Evolutionary conservation across 331 rosid genomes (phyloP).

Genomic region (Spiraea crenata): DNA sequence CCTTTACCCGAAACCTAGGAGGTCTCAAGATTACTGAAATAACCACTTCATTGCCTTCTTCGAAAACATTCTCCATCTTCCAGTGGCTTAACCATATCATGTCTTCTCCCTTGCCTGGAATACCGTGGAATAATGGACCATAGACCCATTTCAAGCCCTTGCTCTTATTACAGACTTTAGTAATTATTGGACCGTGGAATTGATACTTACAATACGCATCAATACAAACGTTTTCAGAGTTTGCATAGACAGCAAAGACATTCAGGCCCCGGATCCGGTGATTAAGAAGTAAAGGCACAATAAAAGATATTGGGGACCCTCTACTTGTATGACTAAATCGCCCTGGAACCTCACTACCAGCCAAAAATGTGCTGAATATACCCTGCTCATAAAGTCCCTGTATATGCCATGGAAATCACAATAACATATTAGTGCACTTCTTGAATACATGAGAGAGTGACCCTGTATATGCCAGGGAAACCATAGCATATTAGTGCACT

Average conservation of each 20-base stretch:
- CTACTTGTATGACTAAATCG: not conserved
- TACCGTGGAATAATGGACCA: not conserved
- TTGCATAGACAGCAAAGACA: not conserved
- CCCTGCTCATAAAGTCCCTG: not conserved
- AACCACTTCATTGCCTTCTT: not conserved
- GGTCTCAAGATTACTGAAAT: not conserved
- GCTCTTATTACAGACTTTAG: not conserved
- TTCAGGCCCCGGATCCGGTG: not conserved
- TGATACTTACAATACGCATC: not conserved
- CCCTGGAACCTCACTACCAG: not conserved
- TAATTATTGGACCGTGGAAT: rapidly evolving
- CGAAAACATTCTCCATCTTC: not conserved
- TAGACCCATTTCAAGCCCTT: not conserved
- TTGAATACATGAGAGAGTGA: no score
- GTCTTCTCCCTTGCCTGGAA: not conserved
- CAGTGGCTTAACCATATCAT: conserved; percentile 10
- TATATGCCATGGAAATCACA: not conserved
- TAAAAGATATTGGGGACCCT: not conserved
- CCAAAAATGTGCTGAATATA: conserved; percentile 1
- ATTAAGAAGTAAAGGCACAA: not conserved
- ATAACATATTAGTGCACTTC: not conserved
- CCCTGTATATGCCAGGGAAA: no score
- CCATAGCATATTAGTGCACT: no score
- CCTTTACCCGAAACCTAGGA: not conserved
- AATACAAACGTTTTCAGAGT: no score